Conservation (phyloP, 2,329 filamentous ascomycete species). For the Aciculosporium take region DNA sequence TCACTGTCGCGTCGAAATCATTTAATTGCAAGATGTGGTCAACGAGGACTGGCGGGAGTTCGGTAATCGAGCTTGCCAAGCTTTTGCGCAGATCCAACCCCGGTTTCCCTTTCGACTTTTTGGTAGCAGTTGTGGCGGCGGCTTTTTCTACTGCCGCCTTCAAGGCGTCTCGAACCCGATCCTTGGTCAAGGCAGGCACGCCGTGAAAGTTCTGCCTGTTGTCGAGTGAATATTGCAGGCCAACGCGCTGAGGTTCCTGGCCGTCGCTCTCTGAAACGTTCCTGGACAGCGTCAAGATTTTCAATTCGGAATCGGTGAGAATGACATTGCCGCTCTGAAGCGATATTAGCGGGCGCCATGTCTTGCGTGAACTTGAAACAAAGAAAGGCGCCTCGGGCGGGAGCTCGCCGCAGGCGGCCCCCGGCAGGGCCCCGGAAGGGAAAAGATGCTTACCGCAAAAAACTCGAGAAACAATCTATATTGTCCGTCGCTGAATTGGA, state of each 20-base stretch:
- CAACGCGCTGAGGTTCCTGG: conserved; percentile 70
- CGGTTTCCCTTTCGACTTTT: conserved; percentile 59
- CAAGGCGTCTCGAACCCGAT: conserved; percentile 56
- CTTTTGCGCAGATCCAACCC: conserved; percentile 67
- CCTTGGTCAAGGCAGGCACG: conserved; percentile 58
- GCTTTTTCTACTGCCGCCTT: conserved; percentile 49
- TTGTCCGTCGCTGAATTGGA: conserved; percentile 81
- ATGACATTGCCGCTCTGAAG: conserved; percentile 75
- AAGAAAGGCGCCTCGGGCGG: no score
- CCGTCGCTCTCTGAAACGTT: conserved; percentile 68
- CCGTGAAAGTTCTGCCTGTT: conserved; percentile 74
- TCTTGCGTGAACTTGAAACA: no score
- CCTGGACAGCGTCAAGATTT: conserved; percentile 66
- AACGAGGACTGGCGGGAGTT: conserved; percentile 74
- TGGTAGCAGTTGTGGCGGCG: conserved; percentile 30
- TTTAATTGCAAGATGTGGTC: conserved; percentile 67
- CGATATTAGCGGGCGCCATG: neutral
- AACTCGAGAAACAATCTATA: conserved; percentile 88
- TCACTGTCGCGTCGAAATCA: conserved; percentile 52
- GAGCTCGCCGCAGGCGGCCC: no score
- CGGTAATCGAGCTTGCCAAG: conserved; percentile 70
- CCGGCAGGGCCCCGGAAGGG: no score
- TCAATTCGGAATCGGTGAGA: conserved; percentile 71
- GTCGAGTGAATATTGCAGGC: conserved; percentile 64
- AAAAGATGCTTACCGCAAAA: conserved; percentile 46